These are phyloP conservation scores for Paulownia fortunei DNA, from an alignment of 257 asterid genomes.

Conservation along the genomic window DNA sequence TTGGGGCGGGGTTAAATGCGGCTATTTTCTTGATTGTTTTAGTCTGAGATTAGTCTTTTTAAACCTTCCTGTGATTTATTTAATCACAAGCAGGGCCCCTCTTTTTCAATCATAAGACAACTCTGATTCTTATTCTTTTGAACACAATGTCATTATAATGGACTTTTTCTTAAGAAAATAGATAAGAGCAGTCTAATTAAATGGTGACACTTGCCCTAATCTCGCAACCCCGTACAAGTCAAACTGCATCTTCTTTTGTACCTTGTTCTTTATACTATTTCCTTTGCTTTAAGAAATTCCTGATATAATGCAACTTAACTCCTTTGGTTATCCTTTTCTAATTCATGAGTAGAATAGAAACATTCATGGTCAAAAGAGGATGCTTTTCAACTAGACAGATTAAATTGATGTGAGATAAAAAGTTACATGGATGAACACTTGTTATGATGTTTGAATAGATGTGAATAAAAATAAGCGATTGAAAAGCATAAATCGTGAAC, in stretches of 20 bases:
- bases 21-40: neutral
- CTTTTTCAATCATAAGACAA: constrained; percentile 31
- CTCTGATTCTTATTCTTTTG: neutral
- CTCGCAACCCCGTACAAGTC: constrained; percentile 31
- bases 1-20: neutral
- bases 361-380: neutral
- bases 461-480: neutral
- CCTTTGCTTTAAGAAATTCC: constrained; percentile 19
- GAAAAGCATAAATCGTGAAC: constrained; percentile 10
- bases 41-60: neutral
- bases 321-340: neutral
- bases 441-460: neutral
- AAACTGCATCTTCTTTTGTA: constrained; percentile 31
- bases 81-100: neutral
- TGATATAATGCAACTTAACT: neutral
- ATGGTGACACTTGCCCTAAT: constrained; percentile 35
- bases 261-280: constrained; percentile 32
- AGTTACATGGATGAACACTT: neutral
- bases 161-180: constrained; percentile 25
- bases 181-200: constrained; percentile 20
- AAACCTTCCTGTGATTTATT: neutral
- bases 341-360: neutral
- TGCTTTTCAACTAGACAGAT: neutral
- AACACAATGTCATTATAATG: constrained; percentile 28
- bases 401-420: neutral